Evolutionary conservation across 2,329 filamentous ascomycete species (phyloP).

Genomic region (Fusarium caatingaense): DNA sequence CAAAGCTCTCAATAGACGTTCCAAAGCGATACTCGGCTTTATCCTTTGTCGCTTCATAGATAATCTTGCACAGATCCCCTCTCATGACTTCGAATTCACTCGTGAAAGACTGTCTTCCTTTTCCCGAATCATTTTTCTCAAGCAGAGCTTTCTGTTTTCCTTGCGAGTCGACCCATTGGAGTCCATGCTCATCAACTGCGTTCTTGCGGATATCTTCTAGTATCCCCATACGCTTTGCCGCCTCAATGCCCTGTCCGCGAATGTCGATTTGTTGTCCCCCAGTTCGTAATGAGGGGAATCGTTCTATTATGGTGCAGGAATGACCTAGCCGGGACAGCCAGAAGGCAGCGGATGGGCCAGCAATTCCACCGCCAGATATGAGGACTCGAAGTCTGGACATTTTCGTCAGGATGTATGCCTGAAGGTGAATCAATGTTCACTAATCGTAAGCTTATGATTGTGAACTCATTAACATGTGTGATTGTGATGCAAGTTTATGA

Average conservation of each 20-base stretch:
- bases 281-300: slow-evolving; percentile 51
- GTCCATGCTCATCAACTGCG: slow-evolving; percentile 57
- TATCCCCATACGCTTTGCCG: slow-evolving; percentile 56
- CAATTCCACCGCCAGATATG: slow-evolving; percentile 60
- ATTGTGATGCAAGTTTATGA: not conserved
- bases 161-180: slow-evolving; percentile 57
- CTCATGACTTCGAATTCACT: slow-evolving; percentile 71
- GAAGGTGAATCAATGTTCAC: not conserved
- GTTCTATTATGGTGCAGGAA: slow-evolving; percentile 58
- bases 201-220: slow-evolving; percentile 54
- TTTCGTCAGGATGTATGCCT: not conserved
- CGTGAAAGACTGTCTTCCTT: slow-evolving; percentile 58
- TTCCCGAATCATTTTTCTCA: slow-evolving; percentile 52
- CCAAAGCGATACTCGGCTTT: slow-evolving; percentile 28
- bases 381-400: slow-evolving; percentile 56
- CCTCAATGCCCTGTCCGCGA: slow-evolving; percentile 55
- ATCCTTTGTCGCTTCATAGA: slow-evolving; percentile 56
- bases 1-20: slow-evolving; percentile 21
- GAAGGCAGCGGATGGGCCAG: slow-evolving; percentile 57
- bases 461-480: not conserved
- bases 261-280: slow-evolving; percentile 61
- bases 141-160: slow-evolving; percentile 54
- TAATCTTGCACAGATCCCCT: slow-evolving; percentile 63
- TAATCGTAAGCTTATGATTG: not conserved
- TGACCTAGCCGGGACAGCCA: slow-evolving; percentile 54